phyloP scores from a whole-genome alignment of 2,329 filamentous ascomycete species.

The Paradendryphiella salina region DNA sequence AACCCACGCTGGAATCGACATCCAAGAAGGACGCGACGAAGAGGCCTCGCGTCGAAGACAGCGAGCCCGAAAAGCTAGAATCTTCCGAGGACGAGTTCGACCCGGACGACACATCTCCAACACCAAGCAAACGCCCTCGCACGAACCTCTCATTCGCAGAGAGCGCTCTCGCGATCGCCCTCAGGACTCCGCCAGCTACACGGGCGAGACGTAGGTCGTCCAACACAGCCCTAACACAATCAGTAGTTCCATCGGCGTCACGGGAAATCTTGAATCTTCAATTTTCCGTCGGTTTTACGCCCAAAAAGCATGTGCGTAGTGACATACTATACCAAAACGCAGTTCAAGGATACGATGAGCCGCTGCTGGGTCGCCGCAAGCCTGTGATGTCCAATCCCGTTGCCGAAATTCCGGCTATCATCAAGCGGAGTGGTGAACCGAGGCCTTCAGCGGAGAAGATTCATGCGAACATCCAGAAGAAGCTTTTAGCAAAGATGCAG shows the following conservation, averaged over 20 bases:
- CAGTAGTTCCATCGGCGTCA: background rate
- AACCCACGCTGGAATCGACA: background rate
- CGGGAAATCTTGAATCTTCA: background rate
- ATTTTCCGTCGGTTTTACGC: background rate
- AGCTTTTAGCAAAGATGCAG: background rate
- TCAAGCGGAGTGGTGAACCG: constrained; percentile 9
- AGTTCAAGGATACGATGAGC: constrained; percentile 16
- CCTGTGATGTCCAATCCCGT: constrained; percentile 14
- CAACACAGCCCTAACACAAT: background rate
- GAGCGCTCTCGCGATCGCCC: constrained; percentile 8
- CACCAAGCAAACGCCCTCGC: constrained; percentile 14
- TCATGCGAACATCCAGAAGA: constrained; percentile 5
- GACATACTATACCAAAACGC: constrained; percentile 4
- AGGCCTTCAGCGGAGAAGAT: constrained; percentile 5
- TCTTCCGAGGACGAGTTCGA: constrained; percentile 17
- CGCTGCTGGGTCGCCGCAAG: constrained; percentile 16
- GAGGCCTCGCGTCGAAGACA: constrained; percentile 4
- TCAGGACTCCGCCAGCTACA: background rate
- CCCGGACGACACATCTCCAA: constrained; percentile 11
- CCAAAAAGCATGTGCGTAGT: background rate
- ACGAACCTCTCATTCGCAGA: constrained; percentile 13
- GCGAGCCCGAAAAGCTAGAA: background rate
- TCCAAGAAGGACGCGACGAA: constrained; percentile 11
- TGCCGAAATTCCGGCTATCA: constrained; percentile 12
- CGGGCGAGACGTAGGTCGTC: constrained; percentile 3